A percentile compares a stretch with the other conserved stretches of the same genome.
Conservation (phyloP, 306 rosid genomes). For the Acacia melanoxylon region DNA sequence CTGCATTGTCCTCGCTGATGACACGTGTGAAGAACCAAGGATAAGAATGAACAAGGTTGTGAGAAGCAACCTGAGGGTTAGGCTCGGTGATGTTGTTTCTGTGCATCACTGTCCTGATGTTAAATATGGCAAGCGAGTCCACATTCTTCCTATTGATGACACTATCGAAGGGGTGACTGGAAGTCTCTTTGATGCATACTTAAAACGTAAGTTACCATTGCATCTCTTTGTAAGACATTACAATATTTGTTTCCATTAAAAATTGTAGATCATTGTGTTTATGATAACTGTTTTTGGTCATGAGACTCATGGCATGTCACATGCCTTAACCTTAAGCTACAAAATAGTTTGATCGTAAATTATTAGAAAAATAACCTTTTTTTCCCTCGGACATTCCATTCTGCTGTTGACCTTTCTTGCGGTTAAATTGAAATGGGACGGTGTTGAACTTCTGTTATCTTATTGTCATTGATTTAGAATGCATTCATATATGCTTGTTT, state of each 20-base stretch:
- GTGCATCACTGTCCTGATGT: slow-evolving; percentile 95
- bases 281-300: not conserved
- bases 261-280: not conserved
- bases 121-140: slow-evolving; percentile 90
- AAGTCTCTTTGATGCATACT: slow-evolving; percentile 79
- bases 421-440: slow-evolving; percentile 3
- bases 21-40: slow-evolving; percentile 82
- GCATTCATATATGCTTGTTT: not conserved
- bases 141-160: slow-evolving; percentile 90
- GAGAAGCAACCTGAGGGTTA: slow-evolving; percentile 87
- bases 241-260: not conserved
- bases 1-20: slow-evolving; percentile 94
- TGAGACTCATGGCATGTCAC: not conserved
- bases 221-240: not conserved
- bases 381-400: not conserved
- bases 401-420: not conserved
- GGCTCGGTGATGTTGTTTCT: slow-evolving; percentile 95
- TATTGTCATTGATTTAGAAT: not conserved
- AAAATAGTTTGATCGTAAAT: not conserved
- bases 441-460: not conserved
- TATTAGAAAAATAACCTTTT: not conserved
- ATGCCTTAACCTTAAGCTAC: not conserved
- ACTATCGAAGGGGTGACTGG: slow-evolving; percentile 94
- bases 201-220: slow-evolving; percentile 70
- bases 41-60: slow-evolving; percentile 96